Evolutionary conservation across 331 rosid genomes (phyloP).

Genomic region (Pyrus hybrid): DNA sequence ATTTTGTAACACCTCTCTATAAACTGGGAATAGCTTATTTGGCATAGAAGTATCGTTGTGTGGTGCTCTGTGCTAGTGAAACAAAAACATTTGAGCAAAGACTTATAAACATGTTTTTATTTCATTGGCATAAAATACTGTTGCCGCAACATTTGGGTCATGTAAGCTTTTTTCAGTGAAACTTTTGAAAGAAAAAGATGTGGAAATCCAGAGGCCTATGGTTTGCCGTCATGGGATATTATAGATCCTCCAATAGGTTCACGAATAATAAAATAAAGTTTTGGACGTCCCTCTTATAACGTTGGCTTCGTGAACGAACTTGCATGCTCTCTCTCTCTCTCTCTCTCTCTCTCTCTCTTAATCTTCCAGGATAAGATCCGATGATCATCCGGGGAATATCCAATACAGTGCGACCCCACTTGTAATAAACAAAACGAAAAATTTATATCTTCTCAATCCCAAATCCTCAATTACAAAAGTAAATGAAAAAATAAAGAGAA

Average conservation of each 20-base stretch:
- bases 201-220: neutral
- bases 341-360: neutral
- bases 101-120: no score
- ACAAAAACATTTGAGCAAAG: no score
- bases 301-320: neutral
- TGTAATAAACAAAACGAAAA: neutral
- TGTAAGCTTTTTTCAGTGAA: no score
- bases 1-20: no score
- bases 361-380: slow-evolving; percentile 34
- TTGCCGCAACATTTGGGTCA: no score
- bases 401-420: slow-evolving; percentile 32
- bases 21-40: no score
- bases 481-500: neutral
- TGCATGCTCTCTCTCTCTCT: neutral
- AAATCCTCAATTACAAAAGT: no score
- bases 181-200: neutral
- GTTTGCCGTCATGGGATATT: neutral
- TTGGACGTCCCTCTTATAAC: slow-evolving; percentile 17
- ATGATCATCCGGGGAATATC: slow-evolving; percentile 14
- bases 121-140: no score
- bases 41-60: no score
- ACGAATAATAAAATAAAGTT: neutral
- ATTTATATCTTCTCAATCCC: neutral
- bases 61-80: no score
- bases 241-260: neutral